Evolutionary conservation across 164 flowering plant species (phyloP).

Genomic region (Nymphaea thermarum): DNA sequence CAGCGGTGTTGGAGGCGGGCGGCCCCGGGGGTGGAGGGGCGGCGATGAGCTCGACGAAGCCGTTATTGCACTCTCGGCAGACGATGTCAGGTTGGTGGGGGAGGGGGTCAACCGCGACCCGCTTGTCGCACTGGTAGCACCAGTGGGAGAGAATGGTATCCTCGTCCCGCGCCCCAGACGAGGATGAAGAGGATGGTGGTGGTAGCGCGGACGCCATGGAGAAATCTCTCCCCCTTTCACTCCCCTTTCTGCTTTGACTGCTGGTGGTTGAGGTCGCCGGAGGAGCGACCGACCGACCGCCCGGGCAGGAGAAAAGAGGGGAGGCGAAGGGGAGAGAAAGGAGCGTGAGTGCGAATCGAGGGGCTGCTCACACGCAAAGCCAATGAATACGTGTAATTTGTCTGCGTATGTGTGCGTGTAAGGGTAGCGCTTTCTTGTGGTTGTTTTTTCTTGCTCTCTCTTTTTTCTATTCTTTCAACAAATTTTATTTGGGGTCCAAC

Average conservation of each 20-base stretch:
- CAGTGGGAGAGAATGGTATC: constrained; percentile 21
- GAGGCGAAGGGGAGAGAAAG: no score
- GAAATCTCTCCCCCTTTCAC: neutral
- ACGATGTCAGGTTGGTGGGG: constrained; percentile 35
- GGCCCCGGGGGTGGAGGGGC: constrained; percentile 12
- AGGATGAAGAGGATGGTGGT: constrained; percentile 11
- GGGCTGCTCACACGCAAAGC: no score
- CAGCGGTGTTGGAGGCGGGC: constrained; percentile 4
- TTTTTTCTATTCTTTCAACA: no score
- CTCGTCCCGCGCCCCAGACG: constrained; percentile 9
- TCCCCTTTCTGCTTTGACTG: neutral
- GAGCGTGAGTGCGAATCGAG: no score
- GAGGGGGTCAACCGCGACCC: constrained; percentile 55
- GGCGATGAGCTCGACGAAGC: constrained; percentile 46
- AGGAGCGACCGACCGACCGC: no score
- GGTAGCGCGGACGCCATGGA: constrained; percentile 17
- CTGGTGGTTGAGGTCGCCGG: no score
- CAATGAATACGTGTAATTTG: no score
- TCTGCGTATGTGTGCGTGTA: no score
- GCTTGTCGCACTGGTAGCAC: constrained; percentile 75
- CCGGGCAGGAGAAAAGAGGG: no score
- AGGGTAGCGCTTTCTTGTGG: no score
- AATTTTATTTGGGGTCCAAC: no score
- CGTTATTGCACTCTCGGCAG: constrained; percentile 60
- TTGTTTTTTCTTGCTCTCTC: no score